Percentiles rank a stretch among this genome's conserved stretches.
phyloP scores from a whole-genome alignment of 805 yeast species.

The Spathaspora girioi region DNA sequence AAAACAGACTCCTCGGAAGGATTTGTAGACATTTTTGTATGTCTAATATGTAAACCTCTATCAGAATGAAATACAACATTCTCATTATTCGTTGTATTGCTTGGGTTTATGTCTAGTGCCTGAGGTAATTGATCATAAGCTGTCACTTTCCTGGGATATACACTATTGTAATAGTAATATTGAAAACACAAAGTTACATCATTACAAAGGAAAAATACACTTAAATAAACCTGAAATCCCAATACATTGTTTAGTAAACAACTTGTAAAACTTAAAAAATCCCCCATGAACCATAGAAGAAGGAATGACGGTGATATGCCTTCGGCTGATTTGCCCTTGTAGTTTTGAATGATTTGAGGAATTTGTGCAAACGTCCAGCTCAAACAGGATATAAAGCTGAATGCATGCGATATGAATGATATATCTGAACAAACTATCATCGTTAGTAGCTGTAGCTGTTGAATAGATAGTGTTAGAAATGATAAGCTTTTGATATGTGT shows the following conservation, averaged over 20 bases:
- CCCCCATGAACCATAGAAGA: slow-evolving; percentile 64
- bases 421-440: slow-evolving; percentile 3
- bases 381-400: slow-evolving; percentile 42
- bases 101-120: not conserved
- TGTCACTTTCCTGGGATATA: slow-evolving; percentile 21
- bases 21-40: not conserved
- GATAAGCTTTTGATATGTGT: not conserved
- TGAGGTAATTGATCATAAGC: not conserved
- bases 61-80: not conserved
- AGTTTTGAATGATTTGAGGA: slow-evolving; percentile 65
- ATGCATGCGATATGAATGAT: slow-evolving; percentile 19
- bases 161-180: slow-evolving; percentile 39
- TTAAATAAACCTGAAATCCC: slow-evolving; percentile 35
- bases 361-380: slow-evolving; percentile 75
- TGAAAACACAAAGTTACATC: slow-evolving; percentile 38
- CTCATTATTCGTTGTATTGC: not conserved
- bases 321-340: slow-evolving; percentile 56
- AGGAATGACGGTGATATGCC: slow-evolving; percentile 64
- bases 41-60: slow-evolving; percentile 7
- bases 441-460: not conserved
- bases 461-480: not conserved
- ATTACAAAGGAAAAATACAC: slow-evolving; percentile 37
- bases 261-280: slow-evolving; percentile 48
- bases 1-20: slow-evolving; percentile 3
- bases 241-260: slow-evolving; percentile 35